phyloP scores from a whole-genome alignment of 306 rosid genomes.

The Pachyrhizus erosus region DNA sequence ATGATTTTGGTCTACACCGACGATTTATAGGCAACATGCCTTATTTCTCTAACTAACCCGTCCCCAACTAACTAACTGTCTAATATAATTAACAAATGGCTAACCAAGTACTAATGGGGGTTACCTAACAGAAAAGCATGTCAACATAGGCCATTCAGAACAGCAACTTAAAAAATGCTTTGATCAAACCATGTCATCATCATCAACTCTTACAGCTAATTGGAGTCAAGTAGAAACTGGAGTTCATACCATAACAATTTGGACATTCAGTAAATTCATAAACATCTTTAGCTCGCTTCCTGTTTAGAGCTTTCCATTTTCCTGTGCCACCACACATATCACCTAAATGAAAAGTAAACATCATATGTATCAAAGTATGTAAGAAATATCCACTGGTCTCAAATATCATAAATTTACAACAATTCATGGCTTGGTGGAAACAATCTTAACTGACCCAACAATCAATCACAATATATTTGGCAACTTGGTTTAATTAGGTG shows the following conservation, averaged over 20 bases:
- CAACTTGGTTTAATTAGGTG: not conserved
- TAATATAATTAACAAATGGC: not conserved
- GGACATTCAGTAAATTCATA: conserved; percentile 97
- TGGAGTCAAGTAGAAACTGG: not conserved
- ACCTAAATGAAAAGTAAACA: conserved; percentile 67
- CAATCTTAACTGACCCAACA: not conserved
- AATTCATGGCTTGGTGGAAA: not conserved
- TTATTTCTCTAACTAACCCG: not conserved
- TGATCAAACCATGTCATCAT: not conserved
- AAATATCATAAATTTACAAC: not conserved
- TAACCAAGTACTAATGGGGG: not conserved
- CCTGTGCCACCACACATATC: conserved; percentile 99
- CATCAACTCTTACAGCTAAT: not conserved
- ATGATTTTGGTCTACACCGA: not conserved
- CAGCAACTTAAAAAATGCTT: not conserved
- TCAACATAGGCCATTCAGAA: not conserved
- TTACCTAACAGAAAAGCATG: conserved; percentile 12
- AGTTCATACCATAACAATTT: conserved; percentile 84
- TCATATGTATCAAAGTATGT: conserved; percentile 35
- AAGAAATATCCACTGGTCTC: conserved; percentile 4
- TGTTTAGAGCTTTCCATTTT: conserved; percentile 97
- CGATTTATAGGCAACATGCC: not conserved
- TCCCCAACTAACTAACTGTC: not conserved
- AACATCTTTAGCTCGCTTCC: conserved; percentile 95
- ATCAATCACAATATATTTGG: not conserved